Evolutionary conservation across 1,284 basidiomycete genomes (phyloP).

Genomic region (Hypsizygus ulmarius): DNA sequence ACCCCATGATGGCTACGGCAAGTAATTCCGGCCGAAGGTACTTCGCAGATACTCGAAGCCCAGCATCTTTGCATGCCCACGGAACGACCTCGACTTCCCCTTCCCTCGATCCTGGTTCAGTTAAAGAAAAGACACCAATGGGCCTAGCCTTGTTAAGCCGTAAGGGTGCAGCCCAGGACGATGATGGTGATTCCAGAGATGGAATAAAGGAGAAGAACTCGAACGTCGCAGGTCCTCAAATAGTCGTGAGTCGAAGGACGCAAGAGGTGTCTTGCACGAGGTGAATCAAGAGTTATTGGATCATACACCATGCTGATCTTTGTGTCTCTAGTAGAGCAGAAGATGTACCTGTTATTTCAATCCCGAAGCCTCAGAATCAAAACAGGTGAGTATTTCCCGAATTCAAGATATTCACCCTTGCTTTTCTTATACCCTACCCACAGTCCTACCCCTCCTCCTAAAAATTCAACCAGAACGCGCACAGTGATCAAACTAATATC

Average conservation of each 20-base stretch:
- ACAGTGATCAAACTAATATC: conserved; percentile 31
- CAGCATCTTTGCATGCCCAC: conserved; percentile 20
- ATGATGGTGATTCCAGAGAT: conserved; percentile 1
- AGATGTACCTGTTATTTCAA: conserved; percentile 1
- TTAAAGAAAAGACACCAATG: conserved; percentile 14
- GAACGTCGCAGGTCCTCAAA: conserved; percentile 5
- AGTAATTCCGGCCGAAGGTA: conserved; percentile 14
- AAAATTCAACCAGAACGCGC: conserved; percentile 26
- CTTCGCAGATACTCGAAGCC: conserved; percentile 22
- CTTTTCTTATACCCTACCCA: conserved; percentile 8
- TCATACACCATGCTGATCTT: background rate
- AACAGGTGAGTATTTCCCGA: conserved; percentile 10
- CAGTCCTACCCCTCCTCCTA: conserved; percentile 15
- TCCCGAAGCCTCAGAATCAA: conserved; percentile 5
- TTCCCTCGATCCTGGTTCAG: conserved; percentile 14
- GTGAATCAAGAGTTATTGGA: conserved; percentile 3
- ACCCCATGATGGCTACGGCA: conserved; percentile 7
- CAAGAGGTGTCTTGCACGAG: conserved; percentile 4
- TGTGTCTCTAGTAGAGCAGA: conserved; percentile 1
- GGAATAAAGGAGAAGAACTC: conserved; percentile 11
- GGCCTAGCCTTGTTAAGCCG: conserved; percentile 10
- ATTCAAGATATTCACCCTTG: background rate
- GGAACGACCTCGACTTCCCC: conserved; percentile 13
- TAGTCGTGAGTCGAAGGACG: background rate
- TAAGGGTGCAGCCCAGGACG: conserved; percentile 8